phyloP scores from a whole-genome alignment of 1,284 basidiomycete species.

The Leccinum cinnamomeum region DNA sequence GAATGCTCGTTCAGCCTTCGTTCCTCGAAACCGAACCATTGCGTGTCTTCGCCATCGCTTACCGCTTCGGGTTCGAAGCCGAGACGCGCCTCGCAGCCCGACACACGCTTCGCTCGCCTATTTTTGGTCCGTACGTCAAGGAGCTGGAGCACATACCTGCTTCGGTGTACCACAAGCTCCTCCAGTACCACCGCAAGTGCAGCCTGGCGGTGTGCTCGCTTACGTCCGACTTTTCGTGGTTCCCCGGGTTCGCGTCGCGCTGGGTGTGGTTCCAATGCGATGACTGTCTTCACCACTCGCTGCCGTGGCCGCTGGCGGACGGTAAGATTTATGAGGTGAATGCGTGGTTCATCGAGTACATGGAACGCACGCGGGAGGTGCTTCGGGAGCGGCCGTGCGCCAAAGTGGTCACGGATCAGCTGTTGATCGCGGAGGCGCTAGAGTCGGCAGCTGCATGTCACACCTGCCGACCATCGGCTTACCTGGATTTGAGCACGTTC shows the following conservation, averaged over 20 bases:
- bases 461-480: slow-evolving; percentile 33
- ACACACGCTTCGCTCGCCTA: slow-evolving; percentile 33
- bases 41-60: slow-evolving; percentile 36
- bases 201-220: slow-evolving; percentile 33
- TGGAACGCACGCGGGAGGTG: slow-evolving; percentile 33
- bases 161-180: slow-evolving; percentile 36
- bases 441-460: slow-evolving; percentile 28
- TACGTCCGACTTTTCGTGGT: slow-evolving; percentile 39
- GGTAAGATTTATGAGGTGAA: slow-evolving; percentile 38
- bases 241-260: slow-evolving; percentile 37
- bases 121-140: slow-evolving; percentile 36
- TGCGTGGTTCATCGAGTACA: slow-evolving; percentile 36
- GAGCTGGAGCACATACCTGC: slow-evolving; percentile 37
- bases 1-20: no score
- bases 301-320: slow-evolving; percentile 36
- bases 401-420: slow-evolving; percentile 33
- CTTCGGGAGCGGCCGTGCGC: slow-evolving; percentile 34
- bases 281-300: slow-evolving; percentile 34
- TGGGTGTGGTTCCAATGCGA: slow-evolving; percentile 40
- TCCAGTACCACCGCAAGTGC: slow-evolving; percentile 38
- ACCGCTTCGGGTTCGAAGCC: slow-evolving; percentile 32
- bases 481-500: slow-evolving; percentile 34
- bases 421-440: slow-evolving; percentile 33
- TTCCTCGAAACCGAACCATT: slow-evolving; percentile 26
- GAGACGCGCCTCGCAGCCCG: slow-evolving; percentile 31